A percentile compares a stretch with the other conserved stretches of the same genome.
phyloP scores from a whole-genome alignment of 2,329 filamentous ascomycete genomes.

The Fusarium protoensiforme region DNA sequence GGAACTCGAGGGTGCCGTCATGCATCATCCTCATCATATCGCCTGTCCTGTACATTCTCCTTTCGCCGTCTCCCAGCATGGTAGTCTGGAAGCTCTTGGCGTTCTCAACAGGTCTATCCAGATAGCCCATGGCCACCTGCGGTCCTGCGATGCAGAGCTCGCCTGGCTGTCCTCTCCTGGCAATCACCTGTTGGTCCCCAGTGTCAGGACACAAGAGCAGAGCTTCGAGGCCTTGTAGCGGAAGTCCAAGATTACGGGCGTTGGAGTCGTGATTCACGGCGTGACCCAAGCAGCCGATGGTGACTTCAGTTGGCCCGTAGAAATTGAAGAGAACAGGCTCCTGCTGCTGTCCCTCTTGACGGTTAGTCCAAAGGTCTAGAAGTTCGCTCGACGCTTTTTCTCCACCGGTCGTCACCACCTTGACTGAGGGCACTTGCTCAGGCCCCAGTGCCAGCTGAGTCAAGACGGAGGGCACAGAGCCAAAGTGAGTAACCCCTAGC shows the following conservation, averaged over 20 bases:
- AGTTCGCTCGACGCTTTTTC: constrained; percentile 26
- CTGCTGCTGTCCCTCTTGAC: not conserved
- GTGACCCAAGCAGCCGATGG: constrained; percentile 17
- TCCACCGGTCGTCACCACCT: constrained; percentile 19
- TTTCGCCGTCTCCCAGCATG: not conserved
- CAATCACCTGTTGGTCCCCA: not conserved
- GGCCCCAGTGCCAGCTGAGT: constrained; percentile 6
- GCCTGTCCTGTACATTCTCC: constrained; percentile 15
- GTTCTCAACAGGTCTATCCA: constrained; percentile 11
- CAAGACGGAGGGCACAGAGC: constrained; percentile 17
- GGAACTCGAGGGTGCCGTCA: constrained; percentile 13
- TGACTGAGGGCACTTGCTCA: constrained; percentile 9
- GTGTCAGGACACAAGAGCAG: not conserved
- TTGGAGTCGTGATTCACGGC: constrained; percentile 13
- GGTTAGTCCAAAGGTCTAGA: not conserved
- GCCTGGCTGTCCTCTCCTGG: constrained; percentile 6
- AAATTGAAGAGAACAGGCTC: constrained; percentile 19
- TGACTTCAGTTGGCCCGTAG: constrained; percentile 23
- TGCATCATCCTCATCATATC: constrained; percentile 34
- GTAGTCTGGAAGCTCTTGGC: constrained; percentile 13
- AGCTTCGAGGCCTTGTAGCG: constrained; percentile 4
- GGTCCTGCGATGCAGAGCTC: constrained; percentile 23
- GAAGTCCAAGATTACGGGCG: constrained; percentile 22
- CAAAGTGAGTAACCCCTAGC: constrained; percentile 11
- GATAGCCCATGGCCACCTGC: constrained; percentile 19